phyloP scores from a whole-genome alignment of 2,329 filamentous ascomycete species.

The Rhytidhysteron rufulum region DNA sequence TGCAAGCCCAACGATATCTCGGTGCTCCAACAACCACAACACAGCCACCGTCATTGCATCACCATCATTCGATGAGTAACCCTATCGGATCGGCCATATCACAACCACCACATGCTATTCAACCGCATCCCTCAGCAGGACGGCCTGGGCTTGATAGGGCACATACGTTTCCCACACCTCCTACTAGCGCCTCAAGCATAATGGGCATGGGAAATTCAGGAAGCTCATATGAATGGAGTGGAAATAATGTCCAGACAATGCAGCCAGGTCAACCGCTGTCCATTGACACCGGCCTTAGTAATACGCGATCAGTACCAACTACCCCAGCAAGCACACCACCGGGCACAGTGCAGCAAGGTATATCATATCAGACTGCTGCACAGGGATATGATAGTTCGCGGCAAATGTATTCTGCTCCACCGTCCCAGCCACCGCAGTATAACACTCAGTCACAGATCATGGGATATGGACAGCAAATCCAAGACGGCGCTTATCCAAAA shows the following conservation, averaged over 20 bases:
- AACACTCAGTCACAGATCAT: conserved; percentile 63
- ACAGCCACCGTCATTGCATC: conserved; percentile 66
- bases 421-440: conserved; percentile 66
- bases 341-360: conserved; percentile 71
- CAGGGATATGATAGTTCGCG: conserved; percentile 74
- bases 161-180: conserved; percentile 90
- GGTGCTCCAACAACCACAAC: conserved; percentile 55
- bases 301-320: conserved; percentile 79
- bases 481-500: conserved; percentile 66
- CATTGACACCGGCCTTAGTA: conserved; percentile 75
- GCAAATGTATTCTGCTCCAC: conserved; percentile 70
- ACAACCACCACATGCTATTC: conserved; percentile 64
- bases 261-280: conserved; percentile 69
- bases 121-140: conserved; percentile 52
- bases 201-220: conserved; percentile 72
- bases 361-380: conserved; percentile 71
- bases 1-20: conserved; percentile 50
- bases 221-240: conserved; percentile 73
- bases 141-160: conserved; percentile 78
- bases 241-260: conserved; percentile 37
- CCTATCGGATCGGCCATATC: conserved; percentile 58
- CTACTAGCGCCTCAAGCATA: conserved; percentile 85
- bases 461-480: conserved; percentile 55
- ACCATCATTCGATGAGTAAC: conserved; percentile 65
- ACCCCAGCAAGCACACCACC: conserved; percentile 91